These are phyloP conservation scores for Erysimum cheiri DNA, from an alignment of 441 rosid species.

Conservation along the genomic window DNA sequence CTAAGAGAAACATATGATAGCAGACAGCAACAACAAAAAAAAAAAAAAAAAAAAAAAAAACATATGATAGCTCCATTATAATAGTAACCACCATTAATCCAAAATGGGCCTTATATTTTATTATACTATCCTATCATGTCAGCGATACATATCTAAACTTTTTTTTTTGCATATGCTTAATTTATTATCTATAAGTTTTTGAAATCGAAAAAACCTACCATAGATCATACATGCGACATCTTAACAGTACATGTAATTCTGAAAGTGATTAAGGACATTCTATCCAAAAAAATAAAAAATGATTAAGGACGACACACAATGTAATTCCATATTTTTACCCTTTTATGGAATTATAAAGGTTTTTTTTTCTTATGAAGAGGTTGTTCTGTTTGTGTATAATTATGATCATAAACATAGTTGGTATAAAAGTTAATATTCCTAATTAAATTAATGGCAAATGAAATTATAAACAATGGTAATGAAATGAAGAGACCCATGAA, in stretches of 20 bases:
- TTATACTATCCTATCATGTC: not conserved
- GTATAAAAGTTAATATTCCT: constrained; percentile 23
- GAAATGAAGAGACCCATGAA: constrained; percentile 45
- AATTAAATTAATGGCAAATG: constrained; percentile 14
- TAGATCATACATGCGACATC: not conserved
- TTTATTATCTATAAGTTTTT: not conserved
- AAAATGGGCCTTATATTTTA: not conserved
- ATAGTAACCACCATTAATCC: constrained; percentile 6
- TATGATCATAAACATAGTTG: constrained; percentile 20
- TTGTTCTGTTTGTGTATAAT: not conserved
- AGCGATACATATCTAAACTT: not conserved
- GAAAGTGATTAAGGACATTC: not conserved
- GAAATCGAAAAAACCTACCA: not conserved
- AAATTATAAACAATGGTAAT: constrained; percentile 25
- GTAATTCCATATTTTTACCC: not conserved
- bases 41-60: too few relatives aligned
- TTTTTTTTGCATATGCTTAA: not conserved
- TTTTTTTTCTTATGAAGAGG: not conserved
- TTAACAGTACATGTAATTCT: not conserved
- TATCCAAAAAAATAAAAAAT: not conserved
- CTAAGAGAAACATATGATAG: constrained; percentile 1
- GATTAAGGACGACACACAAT: not conserved
- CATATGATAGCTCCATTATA: constrained; percentile 19
- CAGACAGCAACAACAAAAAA: too few relatives aligned
- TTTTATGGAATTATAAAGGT: not conserved